Evolutionary conservation across 139 green algal species (phyloP).

Genomic region (Micromonas commoda): DNA sequence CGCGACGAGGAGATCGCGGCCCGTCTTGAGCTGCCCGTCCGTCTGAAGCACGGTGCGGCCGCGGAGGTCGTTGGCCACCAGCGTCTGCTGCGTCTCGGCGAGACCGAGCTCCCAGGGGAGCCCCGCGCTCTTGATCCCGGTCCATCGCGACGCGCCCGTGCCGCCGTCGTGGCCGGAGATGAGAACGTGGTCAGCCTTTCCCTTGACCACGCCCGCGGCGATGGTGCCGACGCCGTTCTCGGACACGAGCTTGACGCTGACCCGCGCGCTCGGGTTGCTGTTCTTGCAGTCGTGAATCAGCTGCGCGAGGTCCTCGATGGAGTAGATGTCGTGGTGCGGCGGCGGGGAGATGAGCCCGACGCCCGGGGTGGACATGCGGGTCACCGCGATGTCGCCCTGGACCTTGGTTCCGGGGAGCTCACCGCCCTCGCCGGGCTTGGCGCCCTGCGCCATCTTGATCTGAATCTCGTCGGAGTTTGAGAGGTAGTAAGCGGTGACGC

Average conservation of each 20-base stretch:
- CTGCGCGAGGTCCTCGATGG: slow-evolving; percentile 53
- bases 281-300: slow-evolving; percentile 61
- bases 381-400: slow-evolving; percentile 76
- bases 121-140: slow-evolving; percentile 64
- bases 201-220: slow-evolving; percentile 84
- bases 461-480: slow-evolving; percentile 92
- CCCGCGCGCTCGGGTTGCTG: slow-evolving; percentile 58
- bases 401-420: slow-evolving; percentile 91
- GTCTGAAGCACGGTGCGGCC: slow-evolving; percentile 69
- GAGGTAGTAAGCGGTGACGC: slow-evolving; percentile 87
- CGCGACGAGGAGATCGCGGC: slow-evolving; percentile 78
- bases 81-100: slow-evolving; percentile 85
- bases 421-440: slow-evolving; percentile 78
- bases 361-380: slow-evolving; percentile 74
- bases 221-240: slow-evolving; percentile 92
- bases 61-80: slow-evolving; percentile 93
- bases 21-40: slow-evolving; percentile 92
- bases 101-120: slow-evolving; percentile 92
- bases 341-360: slow-evolving; percentile 75
- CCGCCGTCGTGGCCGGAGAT: slow-evolving; percentile 90
- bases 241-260: slow-evolving; percentile 89
- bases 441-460: slow-evolving; percentile 86
- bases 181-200: slow-evolving; percentile 91
- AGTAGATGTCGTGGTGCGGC: slow-evolving; percentile 55
- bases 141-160: slow-evolving; percentile 82